A percentile compares a stretch with the other conserved stretches of the same genome.
These are phyloP conservation scores for Fusarium agapanthi DNA, from an alignment of 2,329 filamentous ascomycete species.

Conservation along the genomic window DNA sequence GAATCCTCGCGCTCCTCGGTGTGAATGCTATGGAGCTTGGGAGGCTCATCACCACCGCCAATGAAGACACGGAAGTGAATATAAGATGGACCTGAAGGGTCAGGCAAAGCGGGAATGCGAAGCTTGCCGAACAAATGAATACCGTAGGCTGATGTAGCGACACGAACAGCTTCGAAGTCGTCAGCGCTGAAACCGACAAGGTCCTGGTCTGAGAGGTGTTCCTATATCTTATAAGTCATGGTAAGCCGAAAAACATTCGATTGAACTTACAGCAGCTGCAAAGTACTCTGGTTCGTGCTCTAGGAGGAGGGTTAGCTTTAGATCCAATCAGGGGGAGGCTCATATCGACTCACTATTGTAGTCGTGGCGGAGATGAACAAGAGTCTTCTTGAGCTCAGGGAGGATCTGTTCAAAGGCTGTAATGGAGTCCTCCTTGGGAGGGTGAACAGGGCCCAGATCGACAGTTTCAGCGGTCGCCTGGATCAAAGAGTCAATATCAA, in stretches of 20 bases:
- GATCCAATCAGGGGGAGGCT: not conserved
- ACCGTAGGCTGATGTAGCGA: conserved; percentile 84
- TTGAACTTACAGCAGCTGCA: conserved; percentile 52
- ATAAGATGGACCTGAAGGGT: conserved; percentile 68
- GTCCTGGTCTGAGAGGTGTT: conserved; percentile 70
- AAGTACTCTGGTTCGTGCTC: conserved; percentile 66
- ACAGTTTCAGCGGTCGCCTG: conserved; percentile 64
- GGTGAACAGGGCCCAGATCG: conserved; percentile 57
- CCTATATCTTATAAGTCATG: not conserved
- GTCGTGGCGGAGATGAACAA: conserved; percentile 59
- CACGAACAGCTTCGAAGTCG: conserved; percentile 91
- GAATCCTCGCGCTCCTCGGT: conserved; percentile 93
- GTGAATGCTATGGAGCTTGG: conserved; percentile 92
- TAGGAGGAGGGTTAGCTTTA: conserved; percentile 33
- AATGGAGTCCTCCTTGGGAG: conserved; percentile 60
- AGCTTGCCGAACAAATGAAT: conserved; percentile 81
- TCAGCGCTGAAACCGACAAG: conserved; percentile 86
- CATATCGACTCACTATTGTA: conserved; percentile 50
- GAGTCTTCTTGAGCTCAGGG: conserved; percentile 59
- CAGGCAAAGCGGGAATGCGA: conserved; percentile 55
- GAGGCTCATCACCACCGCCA: conserved; percentile 79
- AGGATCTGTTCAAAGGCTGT: conserved; percentile 59
- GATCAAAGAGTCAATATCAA: not conserved
- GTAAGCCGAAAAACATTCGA: not conserved
- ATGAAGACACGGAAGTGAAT: conserved; percentile 91